Evolutionary conservation across 495 filamentous ascomycete genomes (phyloP).

Genomic region (Penicillium manginii): DNA sequence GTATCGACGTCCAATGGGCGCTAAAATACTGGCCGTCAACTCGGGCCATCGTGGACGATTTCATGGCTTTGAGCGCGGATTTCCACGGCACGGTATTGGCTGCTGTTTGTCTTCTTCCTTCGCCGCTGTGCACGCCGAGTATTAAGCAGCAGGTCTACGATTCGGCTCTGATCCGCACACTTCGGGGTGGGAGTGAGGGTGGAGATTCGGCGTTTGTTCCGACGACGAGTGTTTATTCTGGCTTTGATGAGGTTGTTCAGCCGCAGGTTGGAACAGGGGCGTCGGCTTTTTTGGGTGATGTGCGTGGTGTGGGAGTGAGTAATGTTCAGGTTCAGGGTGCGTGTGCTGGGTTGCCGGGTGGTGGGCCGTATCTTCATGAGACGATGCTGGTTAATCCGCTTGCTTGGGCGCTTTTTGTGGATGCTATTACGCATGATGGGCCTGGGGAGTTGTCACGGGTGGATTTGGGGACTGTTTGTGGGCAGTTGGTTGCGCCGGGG

Average conservation of each 20-base stretch:
- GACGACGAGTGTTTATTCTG: conserved; percentile 47
- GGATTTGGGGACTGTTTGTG: conserved; percentile 33
- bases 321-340: conserved; percentile 47
- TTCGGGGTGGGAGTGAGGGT: conserved; percentile 35
- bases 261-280: conserved; percentile 44
- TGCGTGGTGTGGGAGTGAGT: conserved; percentile 39
- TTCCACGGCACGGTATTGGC: conserved; percentile 49
- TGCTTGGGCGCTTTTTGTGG: conserved; percentile 40
- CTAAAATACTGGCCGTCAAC: conserved; percentile 55
- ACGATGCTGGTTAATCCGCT: conserved; percentile 44
- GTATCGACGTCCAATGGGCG: conserved; percentile 50
- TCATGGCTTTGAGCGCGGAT: conserved; percentile 46
- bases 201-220: conserved; percentile 52
- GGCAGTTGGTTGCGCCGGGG: conserved; percentile 31
- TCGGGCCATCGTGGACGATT: conserved; percentile 33
- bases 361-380: conserved; percentile 43
- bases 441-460: conserved; percentile 36
- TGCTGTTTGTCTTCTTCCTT: conserved; percentile 21
- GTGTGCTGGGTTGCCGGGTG: conserved; percentile 32
- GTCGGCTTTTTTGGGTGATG: conserved; percentile 41
- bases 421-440: conserved; percentile 46
- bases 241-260: conserved; percentile 48
- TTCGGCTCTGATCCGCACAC: conserved; percentile 37
- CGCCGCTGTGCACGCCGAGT: conserved; percentile 30
- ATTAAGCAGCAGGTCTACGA: conserved; percentile 47